Conservation (phyloP, 306 rosid genomes). For the Albizia julibrissin region DNA sequence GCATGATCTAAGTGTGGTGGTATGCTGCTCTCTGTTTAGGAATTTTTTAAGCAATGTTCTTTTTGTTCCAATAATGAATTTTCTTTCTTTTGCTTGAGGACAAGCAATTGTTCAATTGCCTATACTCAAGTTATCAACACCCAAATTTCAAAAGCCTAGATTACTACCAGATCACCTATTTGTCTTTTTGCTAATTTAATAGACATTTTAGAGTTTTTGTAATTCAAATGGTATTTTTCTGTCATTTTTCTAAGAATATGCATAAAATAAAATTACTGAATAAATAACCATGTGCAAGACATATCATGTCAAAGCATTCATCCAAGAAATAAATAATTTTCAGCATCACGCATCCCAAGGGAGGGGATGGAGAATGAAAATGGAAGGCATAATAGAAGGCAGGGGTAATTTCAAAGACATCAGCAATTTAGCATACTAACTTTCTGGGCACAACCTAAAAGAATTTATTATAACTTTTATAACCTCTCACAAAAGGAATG, state of each 20-base stretch:
- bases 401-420: background rate
- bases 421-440: background rate
- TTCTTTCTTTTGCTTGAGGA: too few relatives aligned
- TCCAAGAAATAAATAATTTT: slow-evolving; percentile 15
- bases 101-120: too few relatives aligned
- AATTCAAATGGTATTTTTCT: too few relatives aligned
- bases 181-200: too few relatives aligned
- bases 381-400: slow-evolving; percentile 1
- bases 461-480: background rate
- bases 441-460: background rate
- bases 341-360: background rate
- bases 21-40: too few relatives aligned
- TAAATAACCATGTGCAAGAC: background rate
- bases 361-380: background rate
- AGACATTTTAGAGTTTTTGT: too few relatives aligned
- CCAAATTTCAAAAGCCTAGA: too few relatives aligned
- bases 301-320: background rate
- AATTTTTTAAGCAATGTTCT: too few relatives aligned
- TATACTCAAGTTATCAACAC: too few relatives aligned
- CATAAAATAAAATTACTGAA: slow-evolving; percentile 19
- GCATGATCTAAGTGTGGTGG: too few relatives aligned
- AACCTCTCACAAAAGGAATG: slow-evolving; percentile 18
- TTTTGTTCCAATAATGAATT: too few relatives aligned
- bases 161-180: too few relatives aligned
- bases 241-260: background rate